A percentile compares a stretch with the other conserved stretches of the same genome.
These are phyloP conservation scores for Rhododendron vialii DNA, from an alignment of 148 eudicot genomes.

Conservation along the genomic window DNA sequence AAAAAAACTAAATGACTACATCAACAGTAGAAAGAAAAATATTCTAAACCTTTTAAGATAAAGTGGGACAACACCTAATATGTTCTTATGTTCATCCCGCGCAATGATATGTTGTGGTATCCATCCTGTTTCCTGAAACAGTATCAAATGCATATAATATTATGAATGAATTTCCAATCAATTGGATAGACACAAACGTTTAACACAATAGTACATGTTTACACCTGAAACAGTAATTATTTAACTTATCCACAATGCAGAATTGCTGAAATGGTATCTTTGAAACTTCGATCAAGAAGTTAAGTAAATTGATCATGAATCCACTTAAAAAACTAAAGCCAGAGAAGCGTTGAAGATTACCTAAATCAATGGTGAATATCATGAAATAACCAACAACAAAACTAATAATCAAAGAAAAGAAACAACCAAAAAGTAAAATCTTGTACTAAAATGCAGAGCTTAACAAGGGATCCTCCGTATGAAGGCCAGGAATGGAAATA, in stretches of 20 bases:
- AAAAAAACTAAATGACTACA: background rate
- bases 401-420: background rate
- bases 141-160: constrained; percentile 4
- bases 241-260: background rate
- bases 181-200: background rate
- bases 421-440: background rate
- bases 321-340: background rate
- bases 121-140: constrained; percentile 93
- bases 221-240: background rate
- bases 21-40: background rate
- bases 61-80: constrained; percentile 79
- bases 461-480: background rate
- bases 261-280: background rate
- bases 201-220: background rate
- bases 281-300: background rate
- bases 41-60: constrained; percentile 78
- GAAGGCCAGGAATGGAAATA: background rate
- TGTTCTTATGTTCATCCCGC: constrained; percentile 54
- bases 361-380: background rate
- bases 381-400: constrained; percentile 2
- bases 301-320: background rate
- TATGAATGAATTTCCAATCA: background rate
- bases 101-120: constrained; percentile 73
- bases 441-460: background rate
- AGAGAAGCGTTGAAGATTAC: background rate